Evolutionary conservation across 2,329 filamentous ascomycete genomes (phyloP), one percentile per base, ranked within the genome.

Genomic region (Colletotrichum sp.): DNA sequence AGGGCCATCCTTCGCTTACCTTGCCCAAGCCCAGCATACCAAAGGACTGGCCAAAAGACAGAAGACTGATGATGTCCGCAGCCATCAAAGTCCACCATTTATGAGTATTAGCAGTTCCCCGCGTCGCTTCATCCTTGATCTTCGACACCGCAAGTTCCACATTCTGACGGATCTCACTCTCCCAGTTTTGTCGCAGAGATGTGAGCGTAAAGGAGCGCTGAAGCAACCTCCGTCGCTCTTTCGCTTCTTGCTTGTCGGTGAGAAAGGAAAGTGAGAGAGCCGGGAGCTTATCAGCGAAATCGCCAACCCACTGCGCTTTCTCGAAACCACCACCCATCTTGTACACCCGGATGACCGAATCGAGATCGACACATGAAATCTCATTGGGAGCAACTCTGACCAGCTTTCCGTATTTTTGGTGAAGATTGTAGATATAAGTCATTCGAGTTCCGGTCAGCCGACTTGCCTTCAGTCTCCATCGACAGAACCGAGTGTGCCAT

Each of bases 1-100:
- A n/a, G 9, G 5, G 5, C 2, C 0, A 39, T 9, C 3, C 9
- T 55, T 12, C 0, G 0, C 81, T 72, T 79, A 90, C 89, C 82
- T 87, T 81, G 15, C 88, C 89, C 6, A 81, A 80, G 68, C 91
- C 88, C 8, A 92, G 80, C 83, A 88, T 88, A 1, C 82, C 80
- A 74, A 92, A 91, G 0, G 88, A 89, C 26, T 91, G 85, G 0
- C 90, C 90, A 80, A 92, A 92, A 1, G 84, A 87, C 12, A 92
- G 80, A 65, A 90, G 85, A 0, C 86, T 88, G 63, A 91, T 90
- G 1, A 90, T 81, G 78, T 92, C 90, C 0, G 89, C 90, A 0
- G 89, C 81, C 84, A 91, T 87, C 70, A 89, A 90, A 6, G 87
- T 80, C 82, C 85, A 89, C 90, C 90, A 92, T 74, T 90, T 90